Conservation (phyloP, 495 filamentous ascomycete genomes). For the Trichoderma gamsii region DNA sequence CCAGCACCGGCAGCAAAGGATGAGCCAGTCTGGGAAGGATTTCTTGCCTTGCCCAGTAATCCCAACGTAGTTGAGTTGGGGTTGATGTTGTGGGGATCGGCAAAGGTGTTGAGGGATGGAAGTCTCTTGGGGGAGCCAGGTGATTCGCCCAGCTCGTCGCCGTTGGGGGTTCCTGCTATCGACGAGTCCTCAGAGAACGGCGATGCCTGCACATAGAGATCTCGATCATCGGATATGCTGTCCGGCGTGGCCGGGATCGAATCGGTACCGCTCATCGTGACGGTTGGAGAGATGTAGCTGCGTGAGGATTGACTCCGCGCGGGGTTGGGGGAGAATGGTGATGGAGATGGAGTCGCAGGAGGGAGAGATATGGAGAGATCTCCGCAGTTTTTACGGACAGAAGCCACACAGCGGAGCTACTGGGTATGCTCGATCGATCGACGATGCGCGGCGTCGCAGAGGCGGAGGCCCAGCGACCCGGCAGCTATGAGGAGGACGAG, state of each 20-base stretch:
- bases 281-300: not conserved
- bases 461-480: conserved; percentile 8
- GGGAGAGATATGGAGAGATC: not conserved
- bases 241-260: conserved; percentile 36
- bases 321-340: not conserved
- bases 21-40: conserved; percentile 22
- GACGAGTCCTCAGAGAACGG: conserved; percentile 40
- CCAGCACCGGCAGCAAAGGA: conserved; percentile 10
- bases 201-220: conserved; percentile 30
- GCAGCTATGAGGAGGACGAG: not conserved
- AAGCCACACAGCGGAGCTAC: not conserved
- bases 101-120: conserved; percentile 49
- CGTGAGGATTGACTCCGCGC: not conserved
- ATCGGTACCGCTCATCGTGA: conserved; percentile 18
- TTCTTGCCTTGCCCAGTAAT: conserved; percentile 58
- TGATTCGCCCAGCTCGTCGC: conserved; percentile 29
- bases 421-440: conserved; percentile 3
- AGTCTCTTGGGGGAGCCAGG: conserved; percentile 39
- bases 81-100: conserved; percentile 55
- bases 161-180: conserved; percentile 42
- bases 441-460: not conserved
- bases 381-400: not conserved
- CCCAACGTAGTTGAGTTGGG: conserved; percentile 74
- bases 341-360: not conserved
- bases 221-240: conserved; percentile 28